Conservation (phyloP, 768 basidiomycete species). For the Rubroboletus pulcherrimus region DNA sequence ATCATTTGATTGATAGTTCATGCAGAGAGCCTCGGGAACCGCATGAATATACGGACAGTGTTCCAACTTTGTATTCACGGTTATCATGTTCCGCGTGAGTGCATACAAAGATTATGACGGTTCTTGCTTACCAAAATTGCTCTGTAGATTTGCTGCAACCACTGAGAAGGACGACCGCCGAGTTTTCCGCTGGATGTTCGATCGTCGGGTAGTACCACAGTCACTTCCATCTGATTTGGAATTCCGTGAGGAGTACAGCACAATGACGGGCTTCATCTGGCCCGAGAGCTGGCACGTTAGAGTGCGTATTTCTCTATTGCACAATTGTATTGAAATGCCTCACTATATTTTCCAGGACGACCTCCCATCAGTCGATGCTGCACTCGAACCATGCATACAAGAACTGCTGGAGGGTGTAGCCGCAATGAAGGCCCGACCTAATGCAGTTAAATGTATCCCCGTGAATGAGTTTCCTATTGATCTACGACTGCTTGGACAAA, state of each 20-base stretch:
- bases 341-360: background rate
- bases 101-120: no score
- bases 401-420: conserved; percentile 1
- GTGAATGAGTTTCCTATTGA: conserved; percentile 1
- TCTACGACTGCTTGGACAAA: conserved; percentile 2
- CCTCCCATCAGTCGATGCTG: conserved; percentile 7
- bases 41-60: background rate
- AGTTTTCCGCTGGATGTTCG: no score
- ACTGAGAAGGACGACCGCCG: no score
- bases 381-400: conserved; percentile 5
- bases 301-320: background rate
- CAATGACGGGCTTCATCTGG: conserved; percentile 9
- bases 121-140: background rate
- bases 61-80: background rate
- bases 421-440: background rate
- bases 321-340: background rate
- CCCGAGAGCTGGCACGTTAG: conserved; percentile 4
- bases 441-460: background rate
- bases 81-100: background rate
- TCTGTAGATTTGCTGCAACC: background rate
- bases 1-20: background rate
- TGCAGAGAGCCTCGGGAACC: background rate
- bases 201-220: background rate
- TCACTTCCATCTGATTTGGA: background rate
- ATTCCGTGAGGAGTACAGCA: background rate